Percentiles rank a stretch among this genome's conserved stretches.
Conservation (phyloP, 2,329 filamentous ascomycete species). For the Penicillium sp. region DNA sequence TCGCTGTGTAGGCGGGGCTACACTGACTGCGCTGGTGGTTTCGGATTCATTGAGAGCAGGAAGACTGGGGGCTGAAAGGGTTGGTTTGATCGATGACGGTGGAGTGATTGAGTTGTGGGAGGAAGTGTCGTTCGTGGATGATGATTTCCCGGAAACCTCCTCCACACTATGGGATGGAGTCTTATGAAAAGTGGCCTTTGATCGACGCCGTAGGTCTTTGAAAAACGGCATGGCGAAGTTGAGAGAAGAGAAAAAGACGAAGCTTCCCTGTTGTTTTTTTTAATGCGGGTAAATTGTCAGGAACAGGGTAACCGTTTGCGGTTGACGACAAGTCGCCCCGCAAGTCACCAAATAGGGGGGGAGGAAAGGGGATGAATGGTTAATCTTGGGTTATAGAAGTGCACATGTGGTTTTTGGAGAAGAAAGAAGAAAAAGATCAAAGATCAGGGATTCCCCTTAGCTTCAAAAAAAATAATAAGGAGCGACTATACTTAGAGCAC, state of each 20-base stretch:
- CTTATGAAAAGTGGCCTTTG: slow-evolving; percentile 67
- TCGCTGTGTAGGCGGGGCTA: slow-evolving; percentile 46
- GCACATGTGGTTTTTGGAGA: background rate
- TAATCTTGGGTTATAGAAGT: no score
- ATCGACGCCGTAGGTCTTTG: slow-evolving; percentile 74
- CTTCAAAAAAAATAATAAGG: background rate
- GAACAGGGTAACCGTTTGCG: slow-evolving; percentile 33
- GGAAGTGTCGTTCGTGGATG: slow-evolving; percentile 61
- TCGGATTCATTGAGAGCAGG: slow-evolving; percentile 53
- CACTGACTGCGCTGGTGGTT: slow-evolving; percentile 35
- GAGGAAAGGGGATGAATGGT: background rate
- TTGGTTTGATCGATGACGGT: slow-evolving; percentile 68
- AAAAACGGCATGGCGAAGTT: slow-evolving; percentile 59
- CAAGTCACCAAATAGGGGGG: slow-evolving; percentile 12
- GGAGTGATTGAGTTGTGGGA: slow-evolving; percentile 68
- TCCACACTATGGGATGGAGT: slow-evolving; percentile 51
- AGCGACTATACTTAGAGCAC: slow-evolving; percentile 1
- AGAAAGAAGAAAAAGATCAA: background rate
- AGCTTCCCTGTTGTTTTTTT: slow-evolving; percentile 8
- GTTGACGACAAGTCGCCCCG: slow-evolving; percentile 28
- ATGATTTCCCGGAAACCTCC: slow-evolving; percentile 62
- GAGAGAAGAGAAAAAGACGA: slow-evolving; percentile 8
- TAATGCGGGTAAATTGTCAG: background rate
- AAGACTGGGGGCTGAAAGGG: slow-evolving; percentile 65
- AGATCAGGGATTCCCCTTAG: background rate